Percentiles rank a stretch among this genome's conserved stretches.
Evolutionary conservation across 805 yeast genomes (phyloP).

Genomic region (Vanderwaltozyma polyspora): DNA sequence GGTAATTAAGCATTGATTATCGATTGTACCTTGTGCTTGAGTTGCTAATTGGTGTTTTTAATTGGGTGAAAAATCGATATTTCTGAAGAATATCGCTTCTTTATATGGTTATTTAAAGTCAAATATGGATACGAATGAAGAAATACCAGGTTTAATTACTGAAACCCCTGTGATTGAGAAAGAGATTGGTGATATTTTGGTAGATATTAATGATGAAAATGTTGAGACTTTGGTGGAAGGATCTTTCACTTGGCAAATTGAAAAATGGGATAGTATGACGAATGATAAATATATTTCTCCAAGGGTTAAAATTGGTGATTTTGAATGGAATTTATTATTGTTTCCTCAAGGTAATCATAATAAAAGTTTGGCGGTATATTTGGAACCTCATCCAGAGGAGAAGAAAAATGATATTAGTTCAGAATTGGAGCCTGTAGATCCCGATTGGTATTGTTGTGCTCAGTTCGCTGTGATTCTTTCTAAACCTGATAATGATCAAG

Average conservation of each 20-base stretch:
- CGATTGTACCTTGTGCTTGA: too few relatives aligned
- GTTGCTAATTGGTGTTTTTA: too few relatives aligned
- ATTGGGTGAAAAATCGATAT: too few relatives aligned
- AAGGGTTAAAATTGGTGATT: constrained; percentile 46
- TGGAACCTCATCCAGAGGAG: constrained; percentile 52
- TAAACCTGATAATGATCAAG: constrained; percentile 57
- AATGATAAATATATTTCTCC: constrained; percentile 33
- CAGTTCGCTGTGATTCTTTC: constrained; percentile 80
- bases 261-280: constrained; percentile 35
- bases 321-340: constrained; percentile 56
- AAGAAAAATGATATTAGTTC: constrained; percentile 13
- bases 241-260: constrained; percentile 42
- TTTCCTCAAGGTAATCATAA: constrained; percentile 68
- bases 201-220: constrained; percentile 12
- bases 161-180: constrained; percentile 16
- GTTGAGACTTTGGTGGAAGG: constrained; percentile 20
- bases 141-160: constrained; percentile 14
- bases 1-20: too few relatives aligned
- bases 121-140: neutral
- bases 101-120: too few relatives aligned
- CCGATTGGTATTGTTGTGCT: constrained; percentile 80
- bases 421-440: constrained; percentile 23
- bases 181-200: constrained; percentile 14
- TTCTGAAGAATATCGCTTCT: too few relatives aligned
- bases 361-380: constrained; percentile 55